These are phyloP conservation scores for Ceratocystis papillata DNA, from an alignment of 2,329 filamentous ascomycete genomes.

Conservation along the genomic window DNA sequence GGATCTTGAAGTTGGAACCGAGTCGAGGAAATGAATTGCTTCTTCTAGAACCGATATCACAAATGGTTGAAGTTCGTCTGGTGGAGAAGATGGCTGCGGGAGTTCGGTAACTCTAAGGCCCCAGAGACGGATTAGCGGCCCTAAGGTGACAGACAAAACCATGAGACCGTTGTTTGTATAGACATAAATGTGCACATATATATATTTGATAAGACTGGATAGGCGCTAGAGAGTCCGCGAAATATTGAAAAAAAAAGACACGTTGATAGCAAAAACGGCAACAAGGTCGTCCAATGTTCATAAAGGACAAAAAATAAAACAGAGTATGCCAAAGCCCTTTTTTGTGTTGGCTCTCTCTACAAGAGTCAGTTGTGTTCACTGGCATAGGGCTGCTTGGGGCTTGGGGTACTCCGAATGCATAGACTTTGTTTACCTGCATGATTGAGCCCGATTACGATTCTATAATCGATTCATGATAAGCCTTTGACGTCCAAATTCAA, in stretches of 20 bases:
- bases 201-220: neutral
- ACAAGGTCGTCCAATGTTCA: too few species aligned
- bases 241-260: too few species aligned
- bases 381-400: neutral
- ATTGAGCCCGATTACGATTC: neutral
- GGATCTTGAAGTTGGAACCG: slow-evolving; percentile 37
- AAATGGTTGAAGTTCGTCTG: slow-evolving; percentile 41
- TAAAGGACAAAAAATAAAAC: too few species aligned
- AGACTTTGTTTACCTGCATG: slow-evolving; percentile 5
- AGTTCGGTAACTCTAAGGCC: slow-evolving; percentile 41
- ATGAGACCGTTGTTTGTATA: slow-evolving; percentile 8
- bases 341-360: neutral
- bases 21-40: slow-evolving; percentile 47
- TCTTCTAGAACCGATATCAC: slow-evolving; percentile 46
- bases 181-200: neutral
- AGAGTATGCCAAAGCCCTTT: too few species aligned
- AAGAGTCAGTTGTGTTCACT: neutral
- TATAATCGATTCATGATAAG: neutral
- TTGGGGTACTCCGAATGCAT: slow-evolving; percentile 3
- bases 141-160: slow-evolving; percentile 28
- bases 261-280: too few species aligned
- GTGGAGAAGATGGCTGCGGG: slow-evolving; percentile 34
- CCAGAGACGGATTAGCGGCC: slow-evolving; percentile 45
- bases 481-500: neutral
- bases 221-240: neutral